Base-by-base conservation (phyloP, 2,329 filamentous ascomycete species). In the Penicillium frequentans region DNA sequence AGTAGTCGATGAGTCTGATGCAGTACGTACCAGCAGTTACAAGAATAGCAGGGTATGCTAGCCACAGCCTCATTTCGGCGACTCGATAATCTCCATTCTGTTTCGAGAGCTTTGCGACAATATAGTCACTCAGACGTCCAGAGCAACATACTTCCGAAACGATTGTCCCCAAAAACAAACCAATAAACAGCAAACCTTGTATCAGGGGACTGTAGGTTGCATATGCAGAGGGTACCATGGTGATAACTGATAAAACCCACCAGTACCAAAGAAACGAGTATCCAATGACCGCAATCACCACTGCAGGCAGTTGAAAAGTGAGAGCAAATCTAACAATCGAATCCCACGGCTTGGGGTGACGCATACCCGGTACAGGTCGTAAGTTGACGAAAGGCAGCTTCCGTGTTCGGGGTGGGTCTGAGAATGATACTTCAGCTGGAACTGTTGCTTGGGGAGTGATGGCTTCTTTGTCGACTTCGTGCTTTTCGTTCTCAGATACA, bases 251-350 rank as follows among this genome's bases (percentile, higher is more conserved):
- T 11, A 83, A 59, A 5, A 83, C 73, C 82, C 82, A 85, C 81
- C 82, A 85, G 64, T 85, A 85, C 78, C 81, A 83, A 3, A 74
- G 66, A 59, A 83, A 84, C 60, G 76, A 80, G 68, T 82, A 86
- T 9, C 76, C 74, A 9, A 80, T 58, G 4, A 84, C 73, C 3
- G 77, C 68, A 9, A 84, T 69, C 0, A 75, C 70, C 1, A 85
- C 75, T 4, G 75, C 75, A 2, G 75, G 72, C 60, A 77, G 80
- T 54, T 73, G 75, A 64, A 80, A 84, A 3, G 78, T 79, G 55
- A 77, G 73, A 39, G 75, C 48, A 61, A 84, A 83, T 5, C 80
- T 75, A 16, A 76, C 57, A 4, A 79, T 49, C 0, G 80, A 75
- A 52, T 79, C 78, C 70, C 75, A 83, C 0, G 75, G 64, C 58